Base-by-base conservation (phyloP, 352 stramenopile species). In the Plasmopara muralis region DNA sequence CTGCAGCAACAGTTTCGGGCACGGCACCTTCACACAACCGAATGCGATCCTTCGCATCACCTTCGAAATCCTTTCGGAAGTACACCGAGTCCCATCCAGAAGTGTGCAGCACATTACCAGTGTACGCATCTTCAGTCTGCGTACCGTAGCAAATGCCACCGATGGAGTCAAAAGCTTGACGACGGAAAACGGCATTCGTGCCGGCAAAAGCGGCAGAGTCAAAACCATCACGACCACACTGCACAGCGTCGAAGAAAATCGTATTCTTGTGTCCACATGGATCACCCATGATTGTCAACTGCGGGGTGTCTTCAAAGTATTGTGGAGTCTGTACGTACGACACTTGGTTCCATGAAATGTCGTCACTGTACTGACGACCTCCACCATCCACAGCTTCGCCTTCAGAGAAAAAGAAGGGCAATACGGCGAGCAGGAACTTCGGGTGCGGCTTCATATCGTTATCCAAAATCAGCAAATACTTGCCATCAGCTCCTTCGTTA, bases 401-500 rank as follows among this genome's bases (percentile, higher is more conserved):
- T 53, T 94, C 84, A 45, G 82, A 91, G 60, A 95, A 95, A 70
- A 95, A 93, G 69, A 95, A 95, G 25, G 84, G 82, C 12, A 95
- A 68, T 25, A 91, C 78, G 0, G 84, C 84, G 7, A 92, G 66
- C 31, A 95, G 55, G 61, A 95, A 92, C 69, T 92, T 95, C 25
- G 80, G 80, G 45, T 95, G 84, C 42, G 84, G 84, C 70, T 95
- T 91, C 84, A 96, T 96, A 72, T 96, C 84, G 65, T 92, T 94
- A 89, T 96, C 86, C 35, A 96, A 57, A 78, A 96, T 95, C 42
- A 96, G 57, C 49, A 94, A 55, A 74, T 95, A 94, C 60, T 92
- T 89, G 66, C 84, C 86, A 41, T 87, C 76, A 0, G 83, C 82
- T 43, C 86, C 86, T 74, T 96, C 86, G 65, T 96, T 94, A 57